Base-by-base conservation (phyloP, 257 asterid species). In the Thymus quinquecostatus region DNA sequence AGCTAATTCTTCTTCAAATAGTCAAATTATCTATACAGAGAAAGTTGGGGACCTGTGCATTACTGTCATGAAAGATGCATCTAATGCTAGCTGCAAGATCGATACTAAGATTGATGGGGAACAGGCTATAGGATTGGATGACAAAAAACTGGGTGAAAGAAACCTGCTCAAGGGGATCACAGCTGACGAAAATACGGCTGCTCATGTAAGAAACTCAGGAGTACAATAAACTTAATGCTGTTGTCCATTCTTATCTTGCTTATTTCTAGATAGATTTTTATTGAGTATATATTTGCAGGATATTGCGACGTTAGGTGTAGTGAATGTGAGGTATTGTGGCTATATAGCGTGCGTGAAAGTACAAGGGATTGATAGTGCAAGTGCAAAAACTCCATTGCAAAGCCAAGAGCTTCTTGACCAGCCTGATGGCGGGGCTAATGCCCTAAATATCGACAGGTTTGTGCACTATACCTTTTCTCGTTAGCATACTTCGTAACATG, bases 351-450 rank as follows among this genome's bases (percentile, higher is more conserved):
- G 80, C 57, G 97, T 93, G 76, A 89, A 93, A 89, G 96, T 93
- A 57, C 82, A 77, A 75, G 88, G 88, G 83, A 82, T 77, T 69
- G 88, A 86, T 65, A 81, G 73, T 65, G 83, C 77, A 48, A 75
- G 75, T 56, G 78, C 45, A 74, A 72, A 74, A 61, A 77, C 79
- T 75, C 84, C 81, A 36, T 62, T 79, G 58, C 84, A 86, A 85
- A 85, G 86, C 85, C 79, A 82, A 75, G 90, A 81, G 57, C 81
- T 85, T 84, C 87, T 85, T 81, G 96, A 91, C 81, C 98, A 91
- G 90, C 86, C 90, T 68, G 96, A 93, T 73, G 98, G 98, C 47
- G 98, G 98, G 78, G 98, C 96, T 72, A 93, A 89, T 80, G 96
- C 98, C 80, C 98, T 93, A 75, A 93, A 93, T 69, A 88, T 93